Conservation (phyloP, 352 stramenopile genomes). For the Thraustochytrium sp. region DNA sequence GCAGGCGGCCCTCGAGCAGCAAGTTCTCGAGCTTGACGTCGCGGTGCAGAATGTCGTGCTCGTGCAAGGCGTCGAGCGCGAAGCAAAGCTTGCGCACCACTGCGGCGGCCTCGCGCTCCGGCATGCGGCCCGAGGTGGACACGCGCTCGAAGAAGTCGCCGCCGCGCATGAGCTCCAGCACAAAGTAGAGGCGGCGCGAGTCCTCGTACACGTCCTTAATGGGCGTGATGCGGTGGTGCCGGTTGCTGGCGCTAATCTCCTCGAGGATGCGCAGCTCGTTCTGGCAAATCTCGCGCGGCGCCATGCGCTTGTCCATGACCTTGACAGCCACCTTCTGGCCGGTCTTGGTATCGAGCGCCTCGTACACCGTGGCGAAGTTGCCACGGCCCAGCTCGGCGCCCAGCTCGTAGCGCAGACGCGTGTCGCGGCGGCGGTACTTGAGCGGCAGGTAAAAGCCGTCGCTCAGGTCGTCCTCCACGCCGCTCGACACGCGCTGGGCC, state of each 20-base stretch:
- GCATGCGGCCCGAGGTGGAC: constrained; percentile 8
- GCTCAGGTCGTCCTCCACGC: not conserved
- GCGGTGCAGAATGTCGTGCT: constrained; percentile 23
- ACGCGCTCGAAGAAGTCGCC: constrained; percentile 41
- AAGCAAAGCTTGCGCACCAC: constrained; percentile 38
- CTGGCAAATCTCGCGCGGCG: constrained; percentile 34
- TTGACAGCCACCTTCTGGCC: constrained; percentile 38
- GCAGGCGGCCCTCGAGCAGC: not conserved
- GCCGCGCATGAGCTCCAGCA: constrained; percentile 39
- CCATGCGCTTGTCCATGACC: constrained; percentile 40
- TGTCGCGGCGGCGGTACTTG: constrained; percentile 24
- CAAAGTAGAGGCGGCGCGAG: constrained; percentile 29
- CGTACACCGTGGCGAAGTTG: constrained; percentile 31
- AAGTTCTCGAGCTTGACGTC: constrained; percentile 45
- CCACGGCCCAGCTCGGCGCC: constrained; percentile 25
- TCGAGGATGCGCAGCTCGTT: constrained; percentile 34
- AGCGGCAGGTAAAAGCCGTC: constrained; percentile 17
- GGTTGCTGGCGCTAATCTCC: not conserved
- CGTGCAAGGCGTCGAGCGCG: constrained; percentile 24
- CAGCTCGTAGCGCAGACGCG: constrained; percentile 2
- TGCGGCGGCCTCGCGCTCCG: not conserved
- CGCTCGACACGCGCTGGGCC: not conserved
- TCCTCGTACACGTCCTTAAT: constrained; percentile 42
- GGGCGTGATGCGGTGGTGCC: constrained; percentile 30
- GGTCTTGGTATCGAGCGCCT: constrained; percentile 16